Percentiles rank a stretch among this genome's conserved stretches.
These are phyloP conservation scores for Akanthomyces uredinophilus DNA, from an alignment of 2,329 filamentous ascomycete genomes.

Conservation along the genomic window DNA sequence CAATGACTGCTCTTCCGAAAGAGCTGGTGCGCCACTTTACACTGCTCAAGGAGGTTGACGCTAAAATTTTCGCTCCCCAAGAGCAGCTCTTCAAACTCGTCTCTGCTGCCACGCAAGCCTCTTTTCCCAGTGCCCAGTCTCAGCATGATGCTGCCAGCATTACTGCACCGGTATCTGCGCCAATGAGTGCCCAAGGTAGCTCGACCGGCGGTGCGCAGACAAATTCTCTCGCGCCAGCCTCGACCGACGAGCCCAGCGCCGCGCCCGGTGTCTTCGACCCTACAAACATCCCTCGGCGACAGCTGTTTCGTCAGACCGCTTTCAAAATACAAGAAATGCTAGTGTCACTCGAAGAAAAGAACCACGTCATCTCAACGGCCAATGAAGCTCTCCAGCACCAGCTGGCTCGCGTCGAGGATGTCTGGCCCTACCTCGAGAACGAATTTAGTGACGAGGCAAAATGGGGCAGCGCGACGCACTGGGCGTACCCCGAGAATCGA, in stretches of 20 bases:
- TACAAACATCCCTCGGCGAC: slow-evolving; percentile 60
- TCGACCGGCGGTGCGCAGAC: slow-evolving; percentile 35
- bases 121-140: slow-evolving; percentile 41
- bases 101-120: slow-evolving; percentile 53
- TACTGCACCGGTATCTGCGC: slow-evolving; percentile 38
- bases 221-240: slow-evolving; percentile 32
- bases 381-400: slow-evolving; percentile 86
- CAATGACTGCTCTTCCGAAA: slow-evolving; percentile 85
- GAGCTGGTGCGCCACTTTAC: slow-evolving; percentile 96
- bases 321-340: slow-evolving; percentile 79
- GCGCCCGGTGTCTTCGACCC: slow-evolving; percentile 44
- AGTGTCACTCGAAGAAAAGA: slow-evolving; percentile 91
- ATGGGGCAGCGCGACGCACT: slow-evolving; percentile 85
- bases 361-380: slow-evolving; percentile 89
- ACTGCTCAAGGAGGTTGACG: slow-evolving; percentile 93
- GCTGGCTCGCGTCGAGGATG: slow-evolving; percentile 75
- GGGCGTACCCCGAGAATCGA: slow-evolving; percentile 89
- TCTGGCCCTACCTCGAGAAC: slow-evolving; percentile 77
- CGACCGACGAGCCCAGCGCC: slow-evolving; percentile 39
- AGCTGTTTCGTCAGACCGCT: slow-evolving; percentile 73
- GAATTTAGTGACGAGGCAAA: slow-evolving; percentile 95
- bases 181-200: slow-evolving; percentile 48
- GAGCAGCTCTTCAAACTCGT: slow-evolving; percentile 75
- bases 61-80: slow-evolving; percentile 87
- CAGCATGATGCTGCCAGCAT: slow-evolving; percentile 41